phyloP scores from a whole-genome alignment of 2,329 filamentous ascomycete genomes.

The Pestalotiopsis sp. region DNA sequence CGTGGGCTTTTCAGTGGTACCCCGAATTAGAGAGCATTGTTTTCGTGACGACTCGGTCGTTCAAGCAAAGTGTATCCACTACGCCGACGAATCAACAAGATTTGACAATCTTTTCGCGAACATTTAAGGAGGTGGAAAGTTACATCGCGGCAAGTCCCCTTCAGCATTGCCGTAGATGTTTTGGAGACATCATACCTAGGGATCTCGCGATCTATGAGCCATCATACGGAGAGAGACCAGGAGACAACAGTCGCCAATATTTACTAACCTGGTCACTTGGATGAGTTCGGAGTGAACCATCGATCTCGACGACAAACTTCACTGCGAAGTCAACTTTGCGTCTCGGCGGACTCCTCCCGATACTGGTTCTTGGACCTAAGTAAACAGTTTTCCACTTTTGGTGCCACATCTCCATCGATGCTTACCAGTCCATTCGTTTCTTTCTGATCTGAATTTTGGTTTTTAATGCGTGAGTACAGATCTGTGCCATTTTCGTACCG shows the following conservation, averaged over 20 bases:
- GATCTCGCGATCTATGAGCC: conserved; percentile 52
- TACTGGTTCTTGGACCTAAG: neutral
- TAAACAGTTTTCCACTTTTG: neutral
- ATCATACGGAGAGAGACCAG: neutral
- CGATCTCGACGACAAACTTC: neutral
- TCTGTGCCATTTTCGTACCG: neutral
- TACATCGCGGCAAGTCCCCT: conserved; percentile 51
- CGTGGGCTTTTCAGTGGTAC: no score
- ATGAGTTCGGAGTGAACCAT: conserved; percentile 12
- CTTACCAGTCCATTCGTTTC: neutral
- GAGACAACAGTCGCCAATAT: neutral
- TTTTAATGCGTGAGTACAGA: neutral
- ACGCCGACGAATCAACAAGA: conserved; percentile 38
- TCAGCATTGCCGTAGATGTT: conserved; percentile 43
- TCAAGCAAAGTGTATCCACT: conserved; percentile 28
- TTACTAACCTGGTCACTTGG: conserved; percentile 7
- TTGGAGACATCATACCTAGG: conserved; percentile 65
- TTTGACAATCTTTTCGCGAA: conserved; percentile 50
- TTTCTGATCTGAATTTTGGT: neutral
- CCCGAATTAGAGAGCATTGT: neutral
- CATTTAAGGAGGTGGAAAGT: conserved; percentile 58
- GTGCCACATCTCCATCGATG: neutral
- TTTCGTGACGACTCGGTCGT: conserved; percentile 3
- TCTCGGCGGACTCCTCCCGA: neutral
- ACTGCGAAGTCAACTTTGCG: neutral